Evolutionary conservation across 768 basidiomycete genomes (phyloP).

Genomic region (Dacryopinax primogenitus): DNA sequence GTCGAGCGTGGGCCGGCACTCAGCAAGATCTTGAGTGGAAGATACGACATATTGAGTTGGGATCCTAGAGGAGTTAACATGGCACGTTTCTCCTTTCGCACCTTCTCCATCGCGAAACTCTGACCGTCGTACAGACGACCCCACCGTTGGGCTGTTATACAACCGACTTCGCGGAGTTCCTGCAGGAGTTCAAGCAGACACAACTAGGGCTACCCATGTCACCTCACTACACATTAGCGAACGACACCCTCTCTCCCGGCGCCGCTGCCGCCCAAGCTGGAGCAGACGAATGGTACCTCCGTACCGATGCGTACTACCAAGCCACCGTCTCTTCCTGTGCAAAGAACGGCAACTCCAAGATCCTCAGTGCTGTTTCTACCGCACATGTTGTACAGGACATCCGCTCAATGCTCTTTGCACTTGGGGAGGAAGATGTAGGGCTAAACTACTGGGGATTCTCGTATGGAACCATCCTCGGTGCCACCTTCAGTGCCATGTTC

Average conservation of each 20-base stretch:
- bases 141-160: neutral
- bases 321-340: neutral
- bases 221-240: neutral
- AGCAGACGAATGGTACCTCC: neutral
- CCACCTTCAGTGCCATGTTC: conserved; percentile 20
- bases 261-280: neutral
- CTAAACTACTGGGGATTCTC: conserved; percentile 21
- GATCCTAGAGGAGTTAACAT: conserved; percentile 9
- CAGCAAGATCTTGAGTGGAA: conserved; percentile 9
- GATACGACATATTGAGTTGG: conserved; percentile 9
- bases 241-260: neutral
- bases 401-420: neutral
- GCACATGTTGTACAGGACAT: conserved; percentile 5
- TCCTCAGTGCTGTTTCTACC: conserved; percentile 3
- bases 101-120: neutral
- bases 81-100: neutral
- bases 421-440: conserved; percentile 7
- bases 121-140: neutral
- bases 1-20: conserved; percentile 8
- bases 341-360: neutral
- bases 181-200: neutral
- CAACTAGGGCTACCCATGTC: neutral
- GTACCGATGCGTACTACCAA: neutral
- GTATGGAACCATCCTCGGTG: conserved; percentile 21
- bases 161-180: neutral